A percentile compares a stretch with the other conserved stretches of the same genome.
Conservation (phyloP, 2,329 filamentous ascomycete species). For the Malbranchea cinnamomea region DNA sequence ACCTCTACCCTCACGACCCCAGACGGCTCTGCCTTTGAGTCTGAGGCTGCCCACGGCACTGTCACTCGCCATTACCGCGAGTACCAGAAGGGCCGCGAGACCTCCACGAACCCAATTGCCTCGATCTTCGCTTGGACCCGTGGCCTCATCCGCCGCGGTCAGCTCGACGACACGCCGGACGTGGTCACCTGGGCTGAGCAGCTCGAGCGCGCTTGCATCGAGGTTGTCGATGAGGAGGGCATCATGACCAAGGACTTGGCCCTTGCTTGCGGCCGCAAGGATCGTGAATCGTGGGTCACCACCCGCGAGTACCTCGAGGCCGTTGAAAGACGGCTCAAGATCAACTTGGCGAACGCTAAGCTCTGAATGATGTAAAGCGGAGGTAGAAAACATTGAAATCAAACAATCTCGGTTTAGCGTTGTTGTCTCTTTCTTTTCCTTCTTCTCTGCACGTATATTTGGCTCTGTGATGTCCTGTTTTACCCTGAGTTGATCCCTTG, state of each 20-base stretch:
- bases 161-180: constrained; percentile 84
- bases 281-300: constrained; percentile 72
- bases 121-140: constrained; percentile 99
- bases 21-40: constrained; percentile 92
- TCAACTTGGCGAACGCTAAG: constrained; percentile 36
- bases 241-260: constrained; percentile 99
- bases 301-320: constrained; percentile 84
- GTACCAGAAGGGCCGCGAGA: constrained; percentile 95
- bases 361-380: too few species aligned
- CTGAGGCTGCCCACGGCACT: constrained; percentile 93
- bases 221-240: constrained; percentile 83
- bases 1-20: constrained; percentile 95
- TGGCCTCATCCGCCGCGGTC: constrained; percentile 80
- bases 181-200: constrained; percentile 80
- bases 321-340: constrained; percentile 80
- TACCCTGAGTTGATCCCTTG: too few species aligned
- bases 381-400: too few species aligned
- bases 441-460: too few species aligned
- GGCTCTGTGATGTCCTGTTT: too few species aligned
- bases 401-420: too few species aligned
- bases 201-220: constrained; percentile 83
- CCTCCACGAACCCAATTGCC: constrained; percentile 95
- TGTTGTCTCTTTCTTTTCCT: too few species aligned
- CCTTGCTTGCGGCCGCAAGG: constrained; percentile 81
- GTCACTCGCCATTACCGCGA: constrained; percentile 98